These are phyloP conservation scores for Tricholoma sp. DNA, from an alignment of 768 basidiomycete genomes.

Conservation along the genomic window DNA sequence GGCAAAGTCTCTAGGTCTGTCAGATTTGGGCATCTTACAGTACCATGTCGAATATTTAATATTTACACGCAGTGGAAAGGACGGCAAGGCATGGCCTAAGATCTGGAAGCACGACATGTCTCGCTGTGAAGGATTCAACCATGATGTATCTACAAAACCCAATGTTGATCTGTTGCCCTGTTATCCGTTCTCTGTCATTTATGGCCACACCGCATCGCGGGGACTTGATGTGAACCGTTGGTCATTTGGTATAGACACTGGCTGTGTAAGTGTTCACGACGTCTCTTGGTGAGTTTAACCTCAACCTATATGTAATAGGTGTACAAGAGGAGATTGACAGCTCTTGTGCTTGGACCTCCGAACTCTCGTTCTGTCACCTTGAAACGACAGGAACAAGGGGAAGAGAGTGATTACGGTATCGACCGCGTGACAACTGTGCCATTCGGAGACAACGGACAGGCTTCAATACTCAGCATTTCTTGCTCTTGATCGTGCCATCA, in stretches of 20 bases:
- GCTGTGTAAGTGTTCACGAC: conserved; percentile 55
- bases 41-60: neutral
- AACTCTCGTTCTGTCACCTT: neutral
- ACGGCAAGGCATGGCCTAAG: conserved; percentile 71
- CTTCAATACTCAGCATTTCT: conserved; percentile 46
- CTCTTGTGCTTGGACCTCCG: conserved; percentile 50
- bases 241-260: conserved; percentile 83
- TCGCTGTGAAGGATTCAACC: conserved; percentile 47
- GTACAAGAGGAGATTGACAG: conserved; percentile 59
- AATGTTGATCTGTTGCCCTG: conserved; percentile 44
- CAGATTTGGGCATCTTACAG: neutral
- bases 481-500: conserved; percentile 23
- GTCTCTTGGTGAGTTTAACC: neutral
- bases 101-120: conserved; percentile 68
- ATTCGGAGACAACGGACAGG: conserved; percentile 54
- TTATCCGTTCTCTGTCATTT: conserved; percentile 72
- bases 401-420: conserved; percentile 13
- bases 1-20: conserved; percentile 40
- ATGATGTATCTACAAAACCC: conserved; percentile 13
- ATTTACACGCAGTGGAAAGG: conserved; percentile 20
- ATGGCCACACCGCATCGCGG: conserved; percentile 79
- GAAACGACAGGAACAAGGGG: neutral
- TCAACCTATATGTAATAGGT: conserved; percentile 27
- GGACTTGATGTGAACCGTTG: conserved; percentile 81
- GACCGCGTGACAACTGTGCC: conserved; percentile 25